Percentiles rank a stretch among this genome's conserved stretches.
These are phyloP conservation scores for Rhizopus arrhizus DNA, from an alignment of 371 early-diverging fungal species.

Conservation along the genomic window DNA sequence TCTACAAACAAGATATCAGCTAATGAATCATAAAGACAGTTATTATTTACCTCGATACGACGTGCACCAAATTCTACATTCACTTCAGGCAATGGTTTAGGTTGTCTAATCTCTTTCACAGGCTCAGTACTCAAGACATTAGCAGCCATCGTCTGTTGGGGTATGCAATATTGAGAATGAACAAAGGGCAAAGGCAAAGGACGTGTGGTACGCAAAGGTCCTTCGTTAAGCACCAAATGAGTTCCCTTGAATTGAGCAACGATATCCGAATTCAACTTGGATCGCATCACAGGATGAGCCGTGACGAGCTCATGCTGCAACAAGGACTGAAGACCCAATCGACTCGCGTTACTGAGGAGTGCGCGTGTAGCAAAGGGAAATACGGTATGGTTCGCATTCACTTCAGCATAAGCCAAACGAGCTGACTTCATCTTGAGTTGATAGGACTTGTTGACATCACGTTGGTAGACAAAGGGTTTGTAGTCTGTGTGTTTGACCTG, in stretches of 20 bases:
- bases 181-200: conserved; percentile 67
- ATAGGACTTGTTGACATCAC: conserved; percentile 78
- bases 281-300: conserved; percentile 77
- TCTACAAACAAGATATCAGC: conserved; percentile 5
- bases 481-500: conserved; percentile 62
- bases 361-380: conserved; percentile 82
- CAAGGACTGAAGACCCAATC: conserved; percentile 87
- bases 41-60: conserved; percentile 33
- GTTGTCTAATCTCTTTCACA: conserved; percentile 41
- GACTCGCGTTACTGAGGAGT: conserved; percentile 77
- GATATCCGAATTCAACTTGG: conserved; percentile 54
- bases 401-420: conserved; percentile 72
- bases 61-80: conserved; percentile 44
- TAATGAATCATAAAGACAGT: neutral
- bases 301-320: conserved; percentile 72
- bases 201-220: conserved; percentile 72
- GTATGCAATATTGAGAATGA: conserved; percentile 68
- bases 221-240: conserved; percentile 76
- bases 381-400: conserved; percentile 72
- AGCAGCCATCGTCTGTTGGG: conserved; percentile 47
- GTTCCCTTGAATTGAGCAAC: conserved; percentile 91
- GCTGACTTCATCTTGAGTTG: conserved; percentile 87
- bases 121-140: conserved; percentile 44
- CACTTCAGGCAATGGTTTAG: conserved; percentile 24
- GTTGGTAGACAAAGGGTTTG: conserved; percentile 84